These are phyloP conservation scores for Boletus patriciae DNA, from an alignment of 768 basidiomycete genomes.

Conservation along the genomic window DNA sequence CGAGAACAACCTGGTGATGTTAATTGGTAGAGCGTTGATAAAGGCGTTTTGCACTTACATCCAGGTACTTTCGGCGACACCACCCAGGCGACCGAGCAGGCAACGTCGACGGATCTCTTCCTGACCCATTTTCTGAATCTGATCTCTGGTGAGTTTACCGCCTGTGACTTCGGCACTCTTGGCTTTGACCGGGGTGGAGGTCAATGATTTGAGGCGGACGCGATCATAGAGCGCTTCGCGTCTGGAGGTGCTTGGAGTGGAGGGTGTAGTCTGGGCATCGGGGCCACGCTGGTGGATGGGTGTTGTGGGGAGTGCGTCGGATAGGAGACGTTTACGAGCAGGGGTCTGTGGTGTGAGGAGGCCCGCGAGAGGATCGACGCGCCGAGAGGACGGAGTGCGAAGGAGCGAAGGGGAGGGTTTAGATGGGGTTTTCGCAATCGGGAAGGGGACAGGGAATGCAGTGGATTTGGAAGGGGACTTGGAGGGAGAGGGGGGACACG, in stretches of 20 bases:
- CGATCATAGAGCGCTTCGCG: slow-evolving; percentile 82
- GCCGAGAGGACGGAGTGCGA: slow-evolving; percentile 60
- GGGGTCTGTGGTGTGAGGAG: slow-evolving; percentile 40
- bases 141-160: slow-evolving; percentile 58
- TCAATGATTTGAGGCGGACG: slow-evolving; percentile 69
- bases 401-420: slow-evolving; percentile 56
- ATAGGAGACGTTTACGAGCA: slow-evolving; percentile 47
- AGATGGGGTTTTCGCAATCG: slow-evolving; percentile 42
- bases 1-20: slow-evolving; percentile 60
- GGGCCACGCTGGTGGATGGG: slow-evolving; percentile 63
- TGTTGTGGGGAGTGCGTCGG: slow-evolving; percentile 54
- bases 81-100: slow-evolving; percentile 71
- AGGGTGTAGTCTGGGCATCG: slow-evolving; percentile 53
- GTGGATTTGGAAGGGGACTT: slow-evolving; percentile 42
- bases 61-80: slow-evolving; percentile 87
- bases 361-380: slow-evolving; percentile 34
- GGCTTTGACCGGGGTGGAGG: slow-evolving; percentile 62
- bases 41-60: slow-evolving; percentile 50
- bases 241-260: slow-evolving; percentile 73
- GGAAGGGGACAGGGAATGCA: slow-evolving; percentile 43
- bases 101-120: slow-evolving; percentile 78
- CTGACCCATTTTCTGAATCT: slow-evolving; percentile 69
- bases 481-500: slow-evolving; percentile 38
- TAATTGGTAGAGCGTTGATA: neutral
- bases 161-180: slow-evolving; percentile 41